Conservation (phyloP, 495 filamentous ascomycete genomes). For the Penicillium parvum region DNA sequence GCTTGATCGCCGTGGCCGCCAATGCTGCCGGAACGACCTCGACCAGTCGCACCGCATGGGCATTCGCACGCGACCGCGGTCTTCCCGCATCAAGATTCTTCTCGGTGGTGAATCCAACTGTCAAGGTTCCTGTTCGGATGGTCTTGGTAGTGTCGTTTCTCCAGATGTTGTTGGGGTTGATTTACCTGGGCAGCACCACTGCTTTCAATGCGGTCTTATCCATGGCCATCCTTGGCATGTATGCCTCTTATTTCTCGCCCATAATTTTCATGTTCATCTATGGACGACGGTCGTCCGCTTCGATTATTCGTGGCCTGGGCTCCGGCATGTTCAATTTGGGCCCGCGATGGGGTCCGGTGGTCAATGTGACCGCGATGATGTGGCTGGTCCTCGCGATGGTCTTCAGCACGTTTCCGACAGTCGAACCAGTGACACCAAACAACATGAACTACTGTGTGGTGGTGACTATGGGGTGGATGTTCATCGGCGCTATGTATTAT, state of each 20-base stretch:
- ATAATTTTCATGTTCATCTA: conserved; percentile 22
- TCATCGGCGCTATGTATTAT: conserved; percentile 19
- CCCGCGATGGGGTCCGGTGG: conserved; percentile 11
- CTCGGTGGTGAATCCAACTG: conserved; percentile 10
- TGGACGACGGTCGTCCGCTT: conserved; percentile 5
- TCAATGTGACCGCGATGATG: conserved; percentile 14
- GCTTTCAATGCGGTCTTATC: conserved; percentile 43
- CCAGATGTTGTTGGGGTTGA: conserved; percentile 35
- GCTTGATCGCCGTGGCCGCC: conserved; percentile 15
- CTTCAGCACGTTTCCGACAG: conserved; percentile 22
- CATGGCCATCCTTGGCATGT: conserved; percentile 35
- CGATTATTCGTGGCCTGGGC: conserved; percentile 7
- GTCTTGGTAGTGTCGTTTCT: conserved; percentile 15
- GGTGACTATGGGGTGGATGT: conserved; percentile 21
- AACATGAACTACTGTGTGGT: conserved; percentile 26
- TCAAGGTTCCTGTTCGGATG: conserved; percentile 22
- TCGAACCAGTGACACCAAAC: conserved; percentile 17
- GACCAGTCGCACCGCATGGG: conserved; percentile 24
- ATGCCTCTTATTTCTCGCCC: conserved; percentile 33
- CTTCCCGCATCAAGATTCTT: conserved; percentile 15
- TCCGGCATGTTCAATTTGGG: conserved; percentile 15
- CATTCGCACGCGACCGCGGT: conserved; percentile 20
- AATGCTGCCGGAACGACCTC: conserved; percentile 21
- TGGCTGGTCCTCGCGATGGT: conserved; percentile 22
- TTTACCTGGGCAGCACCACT: conserved; percentile 39